These are phyloP conservation scores for Erodium chrysanthum DNA, from an alignment of 441 rosid genomes.

Conservation along the genomic window DNA sequence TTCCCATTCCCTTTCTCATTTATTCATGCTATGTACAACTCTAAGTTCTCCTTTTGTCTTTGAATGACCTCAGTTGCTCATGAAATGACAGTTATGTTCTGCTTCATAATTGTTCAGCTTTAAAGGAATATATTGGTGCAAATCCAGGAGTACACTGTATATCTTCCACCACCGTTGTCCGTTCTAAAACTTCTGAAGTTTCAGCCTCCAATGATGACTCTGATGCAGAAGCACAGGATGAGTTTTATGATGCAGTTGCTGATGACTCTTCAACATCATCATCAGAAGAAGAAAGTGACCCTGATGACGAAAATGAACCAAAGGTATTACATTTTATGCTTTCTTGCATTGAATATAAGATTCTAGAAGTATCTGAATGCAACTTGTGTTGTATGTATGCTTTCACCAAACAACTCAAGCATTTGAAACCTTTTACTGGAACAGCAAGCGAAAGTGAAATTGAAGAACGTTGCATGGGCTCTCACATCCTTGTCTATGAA, in stretches of 20 bases:
- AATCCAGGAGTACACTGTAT: conserved; percentile 66
- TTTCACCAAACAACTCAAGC: conserved; percentile 11
- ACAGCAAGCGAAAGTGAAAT: conserved; percentile 60
- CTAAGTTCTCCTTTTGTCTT: not conserved
- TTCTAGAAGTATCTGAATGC: not conserved
- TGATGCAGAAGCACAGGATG: conserved; percentile 57
- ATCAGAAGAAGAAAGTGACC: conserved; percentile 42
- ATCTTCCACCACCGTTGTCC: conserved; percentile 41
- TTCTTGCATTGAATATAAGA: conserved; percentile 13
- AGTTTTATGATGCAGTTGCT: conserved; percentile 88
- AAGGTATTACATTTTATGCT: conserved; percentile 32
- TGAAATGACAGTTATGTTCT: conserved; percentile 12
- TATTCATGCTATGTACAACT: not conserved
- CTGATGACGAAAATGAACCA: conserved; percentile 31
- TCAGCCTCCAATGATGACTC: conserved; percentile 42
- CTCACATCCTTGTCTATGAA: conserved; percentile 60
- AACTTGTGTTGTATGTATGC: not conserved
- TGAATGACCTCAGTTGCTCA: not conserved
- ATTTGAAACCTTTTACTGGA: conserved; percentile 20
- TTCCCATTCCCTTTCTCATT: not conserved
- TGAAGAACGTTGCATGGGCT: conserved; percentile 91
- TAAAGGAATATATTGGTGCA: conserved; percentile 91
- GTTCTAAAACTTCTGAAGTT: conserved; percentile 43
- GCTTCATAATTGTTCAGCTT: conserved; percentile 44
- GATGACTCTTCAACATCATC: conserved; percentile 50